A percentile compares a stretch with the other conserved stretches of the same genome.
Evolutionary conservation across 2,329 filamentous ascomycete species (phyloP).

Genomic region (Botrytis fabae): DNA sequence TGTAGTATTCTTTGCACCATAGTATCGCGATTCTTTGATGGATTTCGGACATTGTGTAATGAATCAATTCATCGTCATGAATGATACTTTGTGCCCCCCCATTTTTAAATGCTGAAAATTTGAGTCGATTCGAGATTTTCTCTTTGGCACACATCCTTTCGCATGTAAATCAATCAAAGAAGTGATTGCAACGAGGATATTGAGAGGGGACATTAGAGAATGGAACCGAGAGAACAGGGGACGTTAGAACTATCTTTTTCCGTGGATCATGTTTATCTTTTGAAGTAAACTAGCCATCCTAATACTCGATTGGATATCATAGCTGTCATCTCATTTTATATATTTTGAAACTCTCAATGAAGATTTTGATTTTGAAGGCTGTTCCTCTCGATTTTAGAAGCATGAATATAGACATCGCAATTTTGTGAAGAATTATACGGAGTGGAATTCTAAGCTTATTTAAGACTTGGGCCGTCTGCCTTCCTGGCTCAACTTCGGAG

Average conservation of each 20-base stretch:
- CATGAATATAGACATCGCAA: too few species aligned
- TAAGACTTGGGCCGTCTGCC: too few species aligned
- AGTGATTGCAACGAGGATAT: background rate
- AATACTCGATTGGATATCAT: too few species aligned
- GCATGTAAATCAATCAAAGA: background rate
- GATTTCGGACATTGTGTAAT: background rate
- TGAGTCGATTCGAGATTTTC: background rate
- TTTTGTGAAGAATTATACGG: too few species aligned
- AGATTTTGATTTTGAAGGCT: too few species aligned
- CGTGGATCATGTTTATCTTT: background rate
- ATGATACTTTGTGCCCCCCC: background rate
- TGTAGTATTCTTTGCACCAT: background rate
- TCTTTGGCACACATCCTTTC: background rate
- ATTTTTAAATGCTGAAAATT: background rate
- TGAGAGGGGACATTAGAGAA: background rate
- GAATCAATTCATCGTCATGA: background rate
- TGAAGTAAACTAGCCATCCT: background rate
- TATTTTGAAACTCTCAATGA: too few species aligned
- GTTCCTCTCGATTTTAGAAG: too few species aligned
- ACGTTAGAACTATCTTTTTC: background rate
- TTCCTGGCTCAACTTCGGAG: too few species aligned
- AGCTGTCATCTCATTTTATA: too few species aligned
- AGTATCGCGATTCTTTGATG: background rate
- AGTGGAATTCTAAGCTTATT: too few species aligned
- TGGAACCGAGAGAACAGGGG: background rate